These are phyloP conservation scores for Rhizomucor miehei DNA, from an alignment of 371 early-diverging fungal species.

Conservation along the genomic window DNA sequence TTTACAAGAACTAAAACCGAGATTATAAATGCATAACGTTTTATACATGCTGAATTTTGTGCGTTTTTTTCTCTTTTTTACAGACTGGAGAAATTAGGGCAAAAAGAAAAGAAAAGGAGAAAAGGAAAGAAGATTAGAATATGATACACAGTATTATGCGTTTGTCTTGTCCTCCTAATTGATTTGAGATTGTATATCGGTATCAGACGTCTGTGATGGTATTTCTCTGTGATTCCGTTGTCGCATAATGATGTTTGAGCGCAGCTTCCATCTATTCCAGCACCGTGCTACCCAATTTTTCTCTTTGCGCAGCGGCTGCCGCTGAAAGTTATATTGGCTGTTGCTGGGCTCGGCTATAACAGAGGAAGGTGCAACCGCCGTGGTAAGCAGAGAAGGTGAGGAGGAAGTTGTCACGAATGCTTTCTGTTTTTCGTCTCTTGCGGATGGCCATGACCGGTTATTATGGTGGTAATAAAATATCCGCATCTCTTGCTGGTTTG, in stretches of 20 bases:
- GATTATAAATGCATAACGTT: background rate
- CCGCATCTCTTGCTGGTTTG: background rate
- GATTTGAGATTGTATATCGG: background rate
- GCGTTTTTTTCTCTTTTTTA: background rate
- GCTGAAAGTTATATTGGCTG: background rate
- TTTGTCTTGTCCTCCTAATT: too few relatives aligned
- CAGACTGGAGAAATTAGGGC: background rate
- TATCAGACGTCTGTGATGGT: background rate
- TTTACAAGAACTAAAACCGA: slow-evolving; percentile 20
- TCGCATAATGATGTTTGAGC: too few relatives aligned
- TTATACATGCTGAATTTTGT: background rate
- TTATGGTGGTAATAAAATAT: background rate
- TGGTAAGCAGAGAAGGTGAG: background rate
- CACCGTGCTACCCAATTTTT: too few relatives aligned
- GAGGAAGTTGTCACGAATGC: background rate
- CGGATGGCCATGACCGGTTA: slow-evolving; percentile 23
- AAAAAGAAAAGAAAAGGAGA: background rate
- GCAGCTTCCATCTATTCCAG: too few relatives aligned
- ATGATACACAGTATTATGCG: background rate
- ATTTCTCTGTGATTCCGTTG: background rate
- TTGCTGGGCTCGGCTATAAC: background rate
- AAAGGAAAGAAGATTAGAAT: background rate
- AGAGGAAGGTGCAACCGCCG: background rate
- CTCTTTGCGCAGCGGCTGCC: background rate
- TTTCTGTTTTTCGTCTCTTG: slow-evolving; percentile 28